These are phyloP conservation scores for Aechmea fasciata DNA, from an alignment of 176 grass and related monocot species.

Conservation along the genomic window DNA sequence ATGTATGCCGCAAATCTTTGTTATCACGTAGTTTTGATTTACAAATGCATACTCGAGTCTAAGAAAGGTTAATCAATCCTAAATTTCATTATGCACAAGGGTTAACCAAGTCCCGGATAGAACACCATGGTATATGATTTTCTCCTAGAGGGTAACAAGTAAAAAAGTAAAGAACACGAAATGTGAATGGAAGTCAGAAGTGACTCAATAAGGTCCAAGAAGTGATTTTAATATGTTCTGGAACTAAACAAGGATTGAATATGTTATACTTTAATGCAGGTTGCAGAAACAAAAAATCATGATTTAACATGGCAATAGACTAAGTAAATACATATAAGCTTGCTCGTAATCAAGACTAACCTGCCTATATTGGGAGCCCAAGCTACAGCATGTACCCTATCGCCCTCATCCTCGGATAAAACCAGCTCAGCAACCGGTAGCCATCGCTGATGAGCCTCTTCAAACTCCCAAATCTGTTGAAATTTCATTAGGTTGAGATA, in stretches of 20 bases:
- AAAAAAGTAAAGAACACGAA: too few relatives aligned
- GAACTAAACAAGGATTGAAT: too few relatives aligned
- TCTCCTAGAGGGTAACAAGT: too few relatives aligned
- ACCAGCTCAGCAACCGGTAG: slow-evolving; percentile 63
- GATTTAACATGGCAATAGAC: background rate
- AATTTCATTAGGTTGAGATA: slow-evolving; percentile 24
- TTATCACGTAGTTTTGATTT: background rate
- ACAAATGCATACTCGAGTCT: too few relatives aligned
- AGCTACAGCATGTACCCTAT: slow-evolving; percentile 60
- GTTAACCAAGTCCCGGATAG: too few relatives aligned
- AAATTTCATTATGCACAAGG: slow-evolving; percentile 5
- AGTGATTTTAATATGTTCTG: too few relatives aligned
- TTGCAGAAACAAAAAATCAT: too few relatives aligned
- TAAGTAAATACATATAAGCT: background rate
- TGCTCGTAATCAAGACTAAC: slow-evolving; percentile 25
- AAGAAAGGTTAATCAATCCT: too few relatives aligned
- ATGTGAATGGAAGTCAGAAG: too few relatives aligned
- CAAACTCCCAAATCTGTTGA: slow-evolving; percentile 84
- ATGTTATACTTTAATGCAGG: too few relatives aligned
- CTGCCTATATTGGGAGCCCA: slow-evolving; percentile 97
- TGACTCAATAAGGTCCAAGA: too few relatives aligned
- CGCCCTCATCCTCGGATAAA: slow-evolving; percentile 54
- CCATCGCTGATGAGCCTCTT: slow-evolving; percentile 86
- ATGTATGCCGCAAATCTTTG: background rate
- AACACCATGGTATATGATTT: too few relatives aligned